A percentile compares a stretch with the other conserved stretches of the same genome.
Evolutionary conservation across 2,329 filamentous ascomycete genomes (phyloP).

Genomic region (Penicillium sclerotiorum): DNA sequence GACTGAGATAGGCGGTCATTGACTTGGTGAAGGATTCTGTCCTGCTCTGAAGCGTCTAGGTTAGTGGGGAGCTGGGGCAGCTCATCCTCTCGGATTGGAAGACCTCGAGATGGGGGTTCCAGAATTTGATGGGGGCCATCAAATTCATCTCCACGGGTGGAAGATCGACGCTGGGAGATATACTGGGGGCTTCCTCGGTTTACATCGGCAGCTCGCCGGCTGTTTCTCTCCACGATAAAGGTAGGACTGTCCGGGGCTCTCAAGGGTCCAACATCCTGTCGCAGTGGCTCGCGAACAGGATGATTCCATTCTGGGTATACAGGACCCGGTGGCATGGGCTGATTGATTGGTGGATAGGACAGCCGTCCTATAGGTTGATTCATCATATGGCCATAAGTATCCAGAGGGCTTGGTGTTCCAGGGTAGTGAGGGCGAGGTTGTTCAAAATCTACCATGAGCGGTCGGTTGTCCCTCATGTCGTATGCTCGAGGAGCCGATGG

Average conservation of each 20-base stretch:
- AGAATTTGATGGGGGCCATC: slow-evolving; percentile 84
- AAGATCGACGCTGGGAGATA: slow-evolving; percentile 65
- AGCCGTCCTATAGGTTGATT: slow-evolving; percentile 28
- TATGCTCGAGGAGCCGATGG: slow-evolving; percentile 33
- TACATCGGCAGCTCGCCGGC: slow-evolving; percentile 35
- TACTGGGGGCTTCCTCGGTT: slow-evolving; percentile 37
- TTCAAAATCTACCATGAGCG: slow-evolving; percentile 34
- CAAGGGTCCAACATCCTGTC: slow-evolving; percentile 36
- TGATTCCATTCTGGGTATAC: slow-evolving; percentile 40
- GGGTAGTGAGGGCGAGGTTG: slow-evolving; percentile 32
- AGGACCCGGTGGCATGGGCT: slow-evolving; percentile 30
- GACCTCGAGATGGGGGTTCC: slow-evolving; percentile 69
- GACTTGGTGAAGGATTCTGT: slow-evolving; percentile 75
- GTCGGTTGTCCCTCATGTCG: slow-evolving; percentile 31
- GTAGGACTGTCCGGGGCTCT: slow-evolving; percentile 37
- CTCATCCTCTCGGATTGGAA: slow-evolving; percentile 77
- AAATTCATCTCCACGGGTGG: slow-evolving; percentile 79
- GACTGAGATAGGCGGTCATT: slow-evolving; percentile 84
- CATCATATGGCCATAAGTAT: slow-evolving; percentile 33
- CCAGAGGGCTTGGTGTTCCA: slow-evolving; percentile 29
- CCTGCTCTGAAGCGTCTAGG: slow-evolving; percentile 80
- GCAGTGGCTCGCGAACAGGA: slow-evolving; percentile 34
- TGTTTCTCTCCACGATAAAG: slow-evolving; percentile 40
- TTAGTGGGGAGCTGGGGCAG: slow-evolving; percentile 81
- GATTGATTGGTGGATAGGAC: slow-evolving; percentile 36